Conservation (phyloP, 768 basidiomycete species). For the Gelatoporia subvermispora region DNA sequence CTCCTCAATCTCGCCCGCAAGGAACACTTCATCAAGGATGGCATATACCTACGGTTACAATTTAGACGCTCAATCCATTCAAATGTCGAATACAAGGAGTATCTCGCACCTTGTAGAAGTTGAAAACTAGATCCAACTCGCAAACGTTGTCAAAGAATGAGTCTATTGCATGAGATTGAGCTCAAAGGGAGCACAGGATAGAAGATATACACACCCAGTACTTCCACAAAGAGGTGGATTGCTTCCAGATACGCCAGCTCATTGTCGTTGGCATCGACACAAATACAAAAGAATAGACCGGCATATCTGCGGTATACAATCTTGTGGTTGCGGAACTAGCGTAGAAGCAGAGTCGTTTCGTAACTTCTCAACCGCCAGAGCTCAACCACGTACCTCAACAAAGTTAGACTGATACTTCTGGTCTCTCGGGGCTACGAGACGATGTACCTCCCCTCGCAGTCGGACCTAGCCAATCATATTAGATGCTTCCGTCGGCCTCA, state of each 20-base stretch:
- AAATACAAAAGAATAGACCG: slow-evolving; percentile 95
- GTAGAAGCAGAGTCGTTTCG: background rate
- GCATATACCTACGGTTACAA: slow-evolving; percentile 73
- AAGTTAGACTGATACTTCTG: slow-evolving; percentile 99
- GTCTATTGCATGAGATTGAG: slow-evolving; percentile 43
- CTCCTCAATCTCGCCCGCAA: slow-evolving; percentile 98
- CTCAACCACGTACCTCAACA: slow-evolving; percentile 70
- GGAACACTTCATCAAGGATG: slow-evolving; percentile 95
- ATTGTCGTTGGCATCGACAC: slow-evolving; percentile 97
- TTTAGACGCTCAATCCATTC: background rate
- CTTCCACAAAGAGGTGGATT: slow-evolving; percentile 97
- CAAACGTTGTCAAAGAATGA: slow-evolving; percentile 99
- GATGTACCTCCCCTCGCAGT: slow-evolving; percentile 92
- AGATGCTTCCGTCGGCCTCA: background rate
- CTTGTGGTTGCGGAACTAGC: slow-evolving; percentile 95
- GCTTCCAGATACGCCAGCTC: slow-evolving; percentile 96
- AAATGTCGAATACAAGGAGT: no score
- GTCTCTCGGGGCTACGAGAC: slow-evolving; percentile 92
- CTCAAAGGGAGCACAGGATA: background rate
- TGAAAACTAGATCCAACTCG: slow-evolving; percentile 96
- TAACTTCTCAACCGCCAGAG: background rate
- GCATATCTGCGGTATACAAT: slow-evolving; percentile 96
- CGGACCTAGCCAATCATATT: slow-evolving; percentile 59
- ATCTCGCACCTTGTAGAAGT: slow-evolving; percentile 84
- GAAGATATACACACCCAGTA: slow-evolving; percentile 65